Base-by-base conservation (phyloP, 345 rosid species). In the Syzygium oleosum region DNA sequence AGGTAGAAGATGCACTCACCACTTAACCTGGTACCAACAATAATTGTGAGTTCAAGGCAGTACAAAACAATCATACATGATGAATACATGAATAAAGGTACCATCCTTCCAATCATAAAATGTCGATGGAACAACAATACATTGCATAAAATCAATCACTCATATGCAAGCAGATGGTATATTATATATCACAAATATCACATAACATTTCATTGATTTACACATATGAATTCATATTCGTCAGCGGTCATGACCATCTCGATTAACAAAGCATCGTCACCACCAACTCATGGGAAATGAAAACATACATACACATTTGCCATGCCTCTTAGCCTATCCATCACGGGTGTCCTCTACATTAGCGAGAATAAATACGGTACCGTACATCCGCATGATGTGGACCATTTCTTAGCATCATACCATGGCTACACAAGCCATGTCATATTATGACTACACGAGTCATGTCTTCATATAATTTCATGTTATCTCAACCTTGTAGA, bases 211-310 rank as follows among this genome's bases (percentile, higher is more conserved):
- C 43, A 41, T 41, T 41, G 43, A 41, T 41, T 41, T 41, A 41
- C 43, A 41, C 43, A 41, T 41, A 41, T 41, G 43, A 41, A 41
- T 41, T 41, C 43, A 41, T 41, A 41, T 41, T 4, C 43, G 59
- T 12, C 5, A 56, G 22, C 2, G 2, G 0, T 12, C 0, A 56
- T 2, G 59, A 56, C 59, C 27, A 56, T 12, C 27, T 56, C 0
- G 0, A 27, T 27, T 9, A 56, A 56, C 27, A 21, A 56, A 9
- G 5, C 9, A 56, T 56, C 23, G 59, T 56, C 59, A 56, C 59
- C 59, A 56, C 9, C 12, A 3, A 56, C 59, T 56, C 23, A 56
- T 1, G 59, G 5, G 59, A 3, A 3, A 56, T 56, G 23, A 27
- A 56, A 56, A 21, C 59, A 56, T 22, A 56, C 12, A 3, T 56